A percentile compares a stretch with the other conserved stretches of the same genome.
phyloP scores from a whole-genome alignment of 1,139 yeast species.

The Lodderomyces parapsilosis region DNA sequence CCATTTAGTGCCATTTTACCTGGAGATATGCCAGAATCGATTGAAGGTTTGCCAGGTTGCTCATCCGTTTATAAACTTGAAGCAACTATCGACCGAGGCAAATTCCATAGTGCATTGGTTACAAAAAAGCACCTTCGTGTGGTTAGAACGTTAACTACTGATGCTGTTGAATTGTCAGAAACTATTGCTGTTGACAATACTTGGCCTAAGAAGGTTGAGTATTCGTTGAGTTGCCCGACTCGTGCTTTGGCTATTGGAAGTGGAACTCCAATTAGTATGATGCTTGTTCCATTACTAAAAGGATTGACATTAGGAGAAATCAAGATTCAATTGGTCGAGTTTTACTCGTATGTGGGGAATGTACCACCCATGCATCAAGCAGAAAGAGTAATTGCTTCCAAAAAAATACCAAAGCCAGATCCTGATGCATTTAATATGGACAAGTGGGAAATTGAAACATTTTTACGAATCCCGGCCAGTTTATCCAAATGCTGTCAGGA shows the following conservation, averaged over 20 bases:
- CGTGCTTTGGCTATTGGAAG: constrained; percentile 92
- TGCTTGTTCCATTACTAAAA: constrained; percentile 76
- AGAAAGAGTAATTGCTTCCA: constrained; percentile 55
- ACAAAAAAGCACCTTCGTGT: constrained; percentile 76
- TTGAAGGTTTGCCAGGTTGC: constrained; percentile 88
- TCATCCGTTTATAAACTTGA: constrained; percentile 74
- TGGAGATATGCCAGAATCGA: constrained; percentile 82
- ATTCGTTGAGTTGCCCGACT: constrained; percentile 80
- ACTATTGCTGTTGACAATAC: constrained; percentile 93
- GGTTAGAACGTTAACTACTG: constrained; percentile 86
- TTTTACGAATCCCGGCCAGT: constrained; percentile 65
- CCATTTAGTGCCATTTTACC: constrained; percentile 88
- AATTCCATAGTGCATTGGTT: constrained; percentile 64
- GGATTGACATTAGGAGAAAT: constrained; percentile 77
- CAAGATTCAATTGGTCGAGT: constrained; percentile 65
- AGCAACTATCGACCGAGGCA: constrained; percentile 81
- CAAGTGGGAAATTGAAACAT: constrained; percentile 72
- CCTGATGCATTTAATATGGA: constrained; percentile 48
- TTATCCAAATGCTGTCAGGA: constrained; percentile 81
- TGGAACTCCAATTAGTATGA: constrained; percentile 63
- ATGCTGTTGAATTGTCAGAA: constrained; percentile 83
- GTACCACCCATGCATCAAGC: constrained; percentile 53
- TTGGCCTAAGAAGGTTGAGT: constrained; percentile 95
- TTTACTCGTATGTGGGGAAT: constrained; percentile 60
- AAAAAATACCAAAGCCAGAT: constrained; percentile 26